Evolutionary conservation across 2,329 filamentous ascomycete species (phyloP).

Genomic region (Sphaceloma murrayae): DNA sequence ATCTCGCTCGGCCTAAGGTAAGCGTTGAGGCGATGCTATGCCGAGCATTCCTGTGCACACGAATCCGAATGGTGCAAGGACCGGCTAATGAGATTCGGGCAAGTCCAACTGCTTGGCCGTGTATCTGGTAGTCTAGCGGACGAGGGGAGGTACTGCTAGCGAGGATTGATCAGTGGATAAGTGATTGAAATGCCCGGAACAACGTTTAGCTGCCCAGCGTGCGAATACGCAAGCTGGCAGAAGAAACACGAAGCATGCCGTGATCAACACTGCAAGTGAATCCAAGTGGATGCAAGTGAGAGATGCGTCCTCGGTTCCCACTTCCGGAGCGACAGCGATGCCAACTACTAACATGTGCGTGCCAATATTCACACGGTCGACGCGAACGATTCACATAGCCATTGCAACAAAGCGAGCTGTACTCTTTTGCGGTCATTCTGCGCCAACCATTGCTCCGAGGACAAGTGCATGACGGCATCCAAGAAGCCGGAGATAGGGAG

Average conservation of each 20-base stretch:
- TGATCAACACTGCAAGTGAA: slow-evolving; percentile 4
- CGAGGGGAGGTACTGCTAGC: too few relatives aligned
- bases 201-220: too few relatives aligned
- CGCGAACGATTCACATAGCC: background rate
- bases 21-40: slow-evolving; percentile 12
- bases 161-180: too few relatives aligned
- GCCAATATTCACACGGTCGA: background rate
- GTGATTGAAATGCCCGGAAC: background rate
- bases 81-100: too few relatives aligned
- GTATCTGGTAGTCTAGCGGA: too few relatives aligned
- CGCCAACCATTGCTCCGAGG: slow-evolving; percentile 6
- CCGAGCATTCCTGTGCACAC: slow-evolving; percentile 7
- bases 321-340: background rate
- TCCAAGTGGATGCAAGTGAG: slow-evolving; percentile 3
- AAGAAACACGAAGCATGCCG: too few relatives aligned
- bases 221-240: too few relatives aligned
- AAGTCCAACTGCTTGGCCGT: background rate
- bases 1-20: background rate
- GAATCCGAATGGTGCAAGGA: background rate
- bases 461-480: slow-evolving; percentile 8
- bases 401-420: background rate
- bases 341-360: background rate
- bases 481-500: slow-evolving; percentile 4
- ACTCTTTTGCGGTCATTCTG: too few relatives aligned
- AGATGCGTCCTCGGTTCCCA: slow-evolving; percentile 1